Conservation (phyloP, 2,329 filamentous ascomycete species). For the Chaetomium sp. region DNA sequence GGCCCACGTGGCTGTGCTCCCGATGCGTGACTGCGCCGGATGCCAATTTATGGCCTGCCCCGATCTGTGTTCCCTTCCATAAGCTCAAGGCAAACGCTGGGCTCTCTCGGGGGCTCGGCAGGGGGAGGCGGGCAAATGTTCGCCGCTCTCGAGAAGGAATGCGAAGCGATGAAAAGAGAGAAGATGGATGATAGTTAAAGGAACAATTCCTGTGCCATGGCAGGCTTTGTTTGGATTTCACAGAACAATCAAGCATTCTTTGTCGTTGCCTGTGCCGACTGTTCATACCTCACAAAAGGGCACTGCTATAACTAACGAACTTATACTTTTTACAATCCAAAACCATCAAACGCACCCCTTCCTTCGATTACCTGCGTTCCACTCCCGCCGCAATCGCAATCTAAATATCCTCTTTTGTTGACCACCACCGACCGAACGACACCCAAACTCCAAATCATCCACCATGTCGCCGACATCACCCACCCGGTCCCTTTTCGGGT, state of each 20-base stretch:
- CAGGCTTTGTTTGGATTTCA: not conserved
- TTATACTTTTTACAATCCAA: not conserved
- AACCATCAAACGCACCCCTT: not conserved
- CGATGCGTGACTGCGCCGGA: not conserved
- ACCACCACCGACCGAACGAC: not conserved
- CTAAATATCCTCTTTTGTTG: not conserved
- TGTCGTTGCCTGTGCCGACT: not conserved
- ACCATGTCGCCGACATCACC: slow-evolving; percentile 21
- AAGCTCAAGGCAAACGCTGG: not conserved
- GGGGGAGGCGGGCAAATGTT: not conserved
- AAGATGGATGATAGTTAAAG: not conserved
- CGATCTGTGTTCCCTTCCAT: not conserved
- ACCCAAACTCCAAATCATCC: not conserved
- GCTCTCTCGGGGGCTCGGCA: not conserved
- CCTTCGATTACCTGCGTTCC: not conserved
- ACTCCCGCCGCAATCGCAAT: not conserved
- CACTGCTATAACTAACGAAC: not conserved
- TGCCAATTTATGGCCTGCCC: not conserved
- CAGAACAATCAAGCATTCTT: not conserved
- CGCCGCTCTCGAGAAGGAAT: not conserved
- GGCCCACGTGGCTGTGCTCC: not conserved
- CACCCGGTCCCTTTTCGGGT: slow-evolving; percentile 37
- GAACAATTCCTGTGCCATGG: not conserved
- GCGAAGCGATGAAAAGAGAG: not conserved
- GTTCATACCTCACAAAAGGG: not conserved